Evolutionary conservation across 208 protist species (phyloP), one percentile per base, ranked within the genome.

Genomic region (Acanthamoeba triangularis): DNA sequence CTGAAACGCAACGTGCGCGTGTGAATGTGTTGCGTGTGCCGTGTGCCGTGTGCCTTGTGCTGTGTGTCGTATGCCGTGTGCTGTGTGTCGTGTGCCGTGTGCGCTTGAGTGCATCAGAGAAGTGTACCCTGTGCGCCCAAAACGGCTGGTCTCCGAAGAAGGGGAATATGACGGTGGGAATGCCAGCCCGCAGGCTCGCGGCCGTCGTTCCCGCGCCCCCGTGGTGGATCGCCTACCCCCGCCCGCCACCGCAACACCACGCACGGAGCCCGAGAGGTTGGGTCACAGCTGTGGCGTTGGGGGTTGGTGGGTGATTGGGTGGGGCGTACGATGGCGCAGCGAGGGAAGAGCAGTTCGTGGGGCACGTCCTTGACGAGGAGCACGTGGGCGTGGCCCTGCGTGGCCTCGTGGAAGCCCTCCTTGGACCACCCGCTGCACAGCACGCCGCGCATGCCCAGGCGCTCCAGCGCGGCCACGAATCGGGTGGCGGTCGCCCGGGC

Each of bases 141-240:
- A 69, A 69, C 7, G 61, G n/a, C n/a, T 69, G 61, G n/a, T 69
- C 61, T 0, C 25, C 61, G n/a, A 69, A n/a, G 20, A 69, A n/a
- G 25, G 61, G 61, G 13, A 69, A 69, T 7, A 69, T 69, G 61
- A 69, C 23, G 1, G 25, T 69, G n/a, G 61, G 61, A 69, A 69
- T 69, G 61, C 61, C 61, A 10, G 61, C 61, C n/a, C 61, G 61
- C 2, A 69, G 61, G 23, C 20, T n/a, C 0, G 25, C 61, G 23
- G 61, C 61, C 20, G 61, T 69, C 5, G 61, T 69, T 5, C 20
- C 61, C 0, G 61, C 61, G 61, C n/a, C 61, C 23, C 61, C 61
- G 61, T 69, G 61, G n/a, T 69, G 61, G 61, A 69, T 69, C 25
- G 61, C 61, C 61, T 69, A n/a, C n/a, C n/a, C n/a, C n/a, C n/a